Evolutionary conservation across 805 yeast genomes (phyloP), one percentile per base, ranked within the genome.

Genomic region (Barnettozyma pratensis): DNA sequence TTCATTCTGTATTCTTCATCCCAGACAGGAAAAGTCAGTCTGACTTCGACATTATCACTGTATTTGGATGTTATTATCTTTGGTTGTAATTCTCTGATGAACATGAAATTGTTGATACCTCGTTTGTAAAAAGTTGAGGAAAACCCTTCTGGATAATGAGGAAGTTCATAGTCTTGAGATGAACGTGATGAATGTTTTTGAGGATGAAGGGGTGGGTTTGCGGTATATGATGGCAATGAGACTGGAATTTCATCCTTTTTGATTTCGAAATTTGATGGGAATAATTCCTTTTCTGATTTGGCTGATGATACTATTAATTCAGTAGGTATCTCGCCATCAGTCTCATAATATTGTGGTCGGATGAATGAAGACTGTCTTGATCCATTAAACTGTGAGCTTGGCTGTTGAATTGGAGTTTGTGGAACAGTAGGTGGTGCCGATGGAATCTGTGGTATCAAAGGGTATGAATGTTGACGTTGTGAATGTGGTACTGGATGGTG

Each of bases 61-160:
- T 64, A 54, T 45, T 71, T 72, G 25, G 69, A 69, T 11, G 74
- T 65, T 19, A 73, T 68, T 56, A 74, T 64, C 50, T 74, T 74
- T 34, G 75, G 69, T 50, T 74, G 79, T 30, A 75, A 57, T 52
- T 75, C 79, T 49, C 79, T 62, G 4, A 74, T 77, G 62, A 74
- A 75, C 78, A 75, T 74, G 52, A 75, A 75, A 53, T 72, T 72
- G 49, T 73, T 74, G n/a, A 65, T 65, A 4, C 77, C 77, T 41
- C 79, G 58, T 42, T 71, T 65, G 55, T 75, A 75, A 55, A 75
- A 74, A 5, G 79, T 75, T 1, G 79, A 74, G 2, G 77, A 66
- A 44, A 74, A 75, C 0, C 79, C 79, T 53, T 75, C 78, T 1
- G 79, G 79, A 46, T 71, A 71, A 12, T 56, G 46, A 5, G 54